Evolutionary conservation across 2,329 filamentous ascomycete genomes (phyloP).

Genomic region (Epichloe scottii): DNA sequence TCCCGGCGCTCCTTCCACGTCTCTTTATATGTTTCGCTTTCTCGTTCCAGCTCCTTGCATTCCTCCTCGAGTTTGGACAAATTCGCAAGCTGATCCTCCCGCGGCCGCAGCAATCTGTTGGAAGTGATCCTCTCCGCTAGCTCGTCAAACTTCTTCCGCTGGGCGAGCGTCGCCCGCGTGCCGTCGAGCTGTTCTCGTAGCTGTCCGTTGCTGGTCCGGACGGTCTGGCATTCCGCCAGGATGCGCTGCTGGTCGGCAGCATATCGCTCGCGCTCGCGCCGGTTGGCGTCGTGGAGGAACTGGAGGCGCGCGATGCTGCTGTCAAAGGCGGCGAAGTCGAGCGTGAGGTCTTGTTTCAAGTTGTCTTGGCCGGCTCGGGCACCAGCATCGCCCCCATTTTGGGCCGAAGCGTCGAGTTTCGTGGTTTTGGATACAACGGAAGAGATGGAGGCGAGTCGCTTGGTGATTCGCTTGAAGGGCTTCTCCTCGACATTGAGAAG

Average conservation of each 20-base stretch:
- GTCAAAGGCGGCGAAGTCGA: slow-evolving; percentile 84
- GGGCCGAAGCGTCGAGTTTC: slow-evolving; percentile 11
- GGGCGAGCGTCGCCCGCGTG: slow-evolving; percentile 60
- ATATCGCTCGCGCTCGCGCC: slow-evolving; percentile 72
- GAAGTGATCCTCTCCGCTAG: slow-evolving; percentile 76
- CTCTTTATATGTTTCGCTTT: slow-evolving; percentile 67
- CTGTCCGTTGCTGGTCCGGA: slow-evolving; percentile 60
- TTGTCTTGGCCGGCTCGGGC: slow-evolving; percentile 26
- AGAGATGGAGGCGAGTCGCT: slow-evolving; percentile 59
- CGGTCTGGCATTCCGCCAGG: slow-evolving; percentile 61
- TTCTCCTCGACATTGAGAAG: slow-evolving; percentile 86
- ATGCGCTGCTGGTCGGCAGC: slow-evolving; percentile 69
- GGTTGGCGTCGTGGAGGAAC: slow-evolving; percentile 73
- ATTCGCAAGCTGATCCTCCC: slow-evolving; percentile 71
- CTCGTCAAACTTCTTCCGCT: slow-evolving; percentile 78
- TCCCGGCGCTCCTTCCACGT: slow-evolving; percentile 78
- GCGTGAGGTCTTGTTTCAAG: slow-evolving; percentile 70
- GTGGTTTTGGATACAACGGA: slow-evolving; percentile 38
- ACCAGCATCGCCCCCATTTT: slow-evolving; percentile 28
- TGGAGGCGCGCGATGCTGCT: slow-evolving; percentile 79
- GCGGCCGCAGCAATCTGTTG: slow-evolving; percentile 64
- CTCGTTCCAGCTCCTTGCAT: slow-evolving; percentile 73
- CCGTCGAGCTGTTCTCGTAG: slow-evolving; percentile 65
- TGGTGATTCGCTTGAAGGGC: slow-evolving; percentile 79
- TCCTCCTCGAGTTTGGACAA: slow-evolving; percentile 76